These are phyloP conservation scores for Talaromyces sp. DNA, from an alignment of 2,329 filamentous ascomycete genomes.

Conservation along the genomic window DNA sequence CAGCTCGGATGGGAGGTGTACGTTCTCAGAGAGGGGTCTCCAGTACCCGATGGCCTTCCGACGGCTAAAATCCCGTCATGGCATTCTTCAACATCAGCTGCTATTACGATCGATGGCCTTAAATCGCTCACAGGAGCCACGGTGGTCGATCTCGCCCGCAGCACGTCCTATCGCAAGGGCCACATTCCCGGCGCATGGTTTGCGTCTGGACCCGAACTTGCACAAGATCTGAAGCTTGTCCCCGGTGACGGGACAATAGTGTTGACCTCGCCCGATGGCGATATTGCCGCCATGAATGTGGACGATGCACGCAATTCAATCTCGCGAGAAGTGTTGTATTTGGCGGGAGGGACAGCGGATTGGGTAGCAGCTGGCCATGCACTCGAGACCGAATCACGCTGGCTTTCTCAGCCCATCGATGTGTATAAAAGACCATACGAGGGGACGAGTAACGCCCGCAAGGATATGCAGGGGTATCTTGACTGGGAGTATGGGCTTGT, in stretches of 20 bases:
- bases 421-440: conserved; percentile 30
- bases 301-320: neutral
- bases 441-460: conserved; percentile 22
- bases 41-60: conserved; percentile 10
- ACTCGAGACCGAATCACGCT: conserved; percentile 21
- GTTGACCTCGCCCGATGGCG: conserved; percentile 14
- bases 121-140: conserved; percentile 12
- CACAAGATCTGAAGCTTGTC: conserved; percentile 18
- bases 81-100: neutral
- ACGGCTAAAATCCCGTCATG: neutral
- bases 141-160: conserved; percentile 25
- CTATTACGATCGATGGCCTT: conserved; percentile 12
- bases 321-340: conserved; percentile 15
- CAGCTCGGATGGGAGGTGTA: conserved; percentile 29
- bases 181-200: conserved; percentile 26
- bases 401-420: conserved; percentile 27
- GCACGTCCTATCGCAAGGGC: conserved; percentile 23
- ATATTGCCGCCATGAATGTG: neutral
- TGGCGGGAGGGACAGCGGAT: conserved; percentile 22
- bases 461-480: conserved; percentile 28
- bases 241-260: conserved; percentile 18
- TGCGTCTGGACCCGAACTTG: conserved; percentile 27
- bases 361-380: conserved; percentile 18
- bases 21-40: conserved; percentile 17
- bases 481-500: conserved; percentile 30